These are phyloP conservation scores for Austroboletus festivus DNA, from an alignment of 768 basidiomycete species.

Conservation along the genomic window DNA sequence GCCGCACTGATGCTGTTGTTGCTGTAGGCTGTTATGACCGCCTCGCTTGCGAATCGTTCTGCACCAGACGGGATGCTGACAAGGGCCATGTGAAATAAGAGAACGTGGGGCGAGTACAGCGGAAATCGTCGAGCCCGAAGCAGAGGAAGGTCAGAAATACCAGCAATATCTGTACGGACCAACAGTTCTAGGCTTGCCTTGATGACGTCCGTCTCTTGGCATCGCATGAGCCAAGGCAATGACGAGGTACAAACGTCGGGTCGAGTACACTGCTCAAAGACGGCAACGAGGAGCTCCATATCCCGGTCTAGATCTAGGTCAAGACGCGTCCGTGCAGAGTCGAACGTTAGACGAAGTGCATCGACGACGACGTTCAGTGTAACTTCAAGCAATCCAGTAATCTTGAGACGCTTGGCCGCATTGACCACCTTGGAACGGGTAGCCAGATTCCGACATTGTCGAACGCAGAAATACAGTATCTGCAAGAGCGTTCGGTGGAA, in stretches of 20 bases:
- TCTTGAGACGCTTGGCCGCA: slow-evolving; percentile 58
- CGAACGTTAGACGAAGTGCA: slow-evolving; percentile 61
- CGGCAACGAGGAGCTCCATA: slow-evolving; percentile 74
- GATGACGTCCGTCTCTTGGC: slow-evolving; percentile 80
- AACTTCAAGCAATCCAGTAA: slow-evolving; percentile 60
- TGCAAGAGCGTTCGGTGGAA: slow-evolving; percentile 83
- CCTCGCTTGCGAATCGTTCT: slow-evolving; percentile 82
- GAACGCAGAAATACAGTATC: slow-evolving; percentile 73
- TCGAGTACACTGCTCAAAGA: slow-evolving; percentile 79
- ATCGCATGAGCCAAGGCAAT: slow-evolving; percentile 71
- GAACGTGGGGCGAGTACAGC: slow-evolving; percentile 72
- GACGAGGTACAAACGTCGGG: slow-evolving; percentile 67
- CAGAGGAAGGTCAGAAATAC: slow-evolving; percentile 62
- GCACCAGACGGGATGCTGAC: slow-evolving; percentile 75
- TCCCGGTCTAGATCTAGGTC: slow-evolving; percentile 74
- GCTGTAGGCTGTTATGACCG: slow-evolving; percentile 76
- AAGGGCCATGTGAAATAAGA: slow-evolving; percentile 84
- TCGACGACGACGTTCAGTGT: slow-evolving; percentile 66
- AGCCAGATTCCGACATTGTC: slow-evolving; percentile 54
- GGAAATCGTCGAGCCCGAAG: slow-evolving; percentile 62
- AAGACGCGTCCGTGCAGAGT: slow-evolving; percentile 52
- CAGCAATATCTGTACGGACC: slow-evolving; percentile 63
- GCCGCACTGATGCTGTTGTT: slow-evolving; percentile 75
- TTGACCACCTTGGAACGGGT: slow-evolving; percentile 48
- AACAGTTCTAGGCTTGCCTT: slow-evolving; percentile 72